Conservation (phyloP, 2,329 filamentous ascomycete genomes). For the Aureobasidium melanogenum region DNA sequence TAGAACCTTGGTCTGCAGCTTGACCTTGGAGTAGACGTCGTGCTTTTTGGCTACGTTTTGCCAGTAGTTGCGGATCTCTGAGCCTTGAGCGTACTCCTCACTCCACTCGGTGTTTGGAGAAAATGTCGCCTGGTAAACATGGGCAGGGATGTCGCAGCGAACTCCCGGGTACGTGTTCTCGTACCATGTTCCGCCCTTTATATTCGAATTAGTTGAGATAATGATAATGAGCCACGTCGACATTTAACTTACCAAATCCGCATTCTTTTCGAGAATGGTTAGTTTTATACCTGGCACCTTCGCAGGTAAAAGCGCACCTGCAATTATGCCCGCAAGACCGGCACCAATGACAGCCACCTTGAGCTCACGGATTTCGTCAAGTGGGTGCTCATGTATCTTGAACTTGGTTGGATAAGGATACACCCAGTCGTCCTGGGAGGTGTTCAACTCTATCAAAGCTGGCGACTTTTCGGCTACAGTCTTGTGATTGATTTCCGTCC, state of each 20-base stretch:
- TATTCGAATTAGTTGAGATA: no score
- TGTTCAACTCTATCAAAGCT: not conserved
- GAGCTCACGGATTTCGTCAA: constrained; percentile 21
- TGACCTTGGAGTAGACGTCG: constrained; percentile 51
- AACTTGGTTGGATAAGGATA: constrained; percentile 23
- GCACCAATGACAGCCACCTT: constrained; percentile 55
- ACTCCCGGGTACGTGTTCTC: constrained; percentile 54
- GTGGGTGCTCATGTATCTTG: constrained; percentile 21
- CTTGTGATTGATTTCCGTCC: not conserved
- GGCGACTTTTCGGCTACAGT: not conserved
- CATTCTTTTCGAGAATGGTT: constrained; percentile 60
- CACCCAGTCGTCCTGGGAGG: constrained; percentile 14
- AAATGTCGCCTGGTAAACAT: constrained; percentile 63
- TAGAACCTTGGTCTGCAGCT: constrained; percentile 48
- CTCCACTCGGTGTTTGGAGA: constrained; percentile 60
- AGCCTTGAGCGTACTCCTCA: constrained; percentile 57
- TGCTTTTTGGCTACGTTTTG: constrained; percentile 54
- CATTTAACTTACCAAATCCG: constrained; percentile 47
- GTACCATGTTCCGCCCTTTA: constrained; percentile 39
- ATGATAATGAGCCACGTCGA: no score
- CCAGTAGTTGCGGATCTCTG: constrained; percentile 62
- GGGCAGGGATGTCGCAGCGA: constrained; percentile 59
- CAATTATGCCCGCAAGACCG: constrained; percentile 53
- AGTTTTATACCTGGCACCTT: constrained; percentile 62
- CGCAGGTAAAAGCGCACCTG: constrained; percentile 56